These are phyloP conservation scores for Debaryomyces tyrocola DNA, from an alignment of 805 yeast species.

Conservation along the genomic window DNA sequence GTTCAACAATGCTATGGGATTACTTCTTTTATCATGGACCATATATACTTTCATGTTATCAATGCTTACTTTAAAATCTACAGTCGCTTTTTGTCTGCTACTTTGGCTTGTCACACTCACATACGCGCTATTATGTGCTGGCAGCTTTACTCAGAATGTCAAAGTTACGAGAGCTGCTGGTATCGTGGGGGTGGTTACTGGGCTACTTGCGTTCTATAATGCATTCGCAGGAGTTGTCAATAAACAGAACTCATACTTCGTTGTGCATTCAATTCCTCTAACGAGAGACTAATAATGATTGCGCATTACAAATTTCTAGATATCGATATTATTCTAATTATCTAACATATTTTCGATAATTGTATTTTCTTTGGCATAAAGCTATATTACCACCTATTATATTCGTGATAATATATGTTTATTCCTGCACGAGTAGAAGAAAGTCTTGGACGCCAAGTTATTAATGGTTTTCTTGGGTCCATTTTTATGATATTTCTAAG, in stretches of 20 bases:
- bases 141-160: conserved; percentile 26
- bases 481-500: too few species aligned
- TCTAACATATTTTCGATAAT: too few species aligned
- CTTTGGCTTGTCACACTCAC: conserved; percentile 32
- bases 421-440: too few species aligned
- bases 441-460: too few species aligned
- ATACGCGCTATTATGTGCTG: conserved; percentile 35
- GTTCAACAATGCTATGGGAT: conserved; percentile 31
- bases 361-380: too few species aligned
- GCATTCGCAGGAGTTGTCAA: conserved; percentile 41
- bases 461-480: too few species aligned
- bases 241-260: conserved; percentile 33
- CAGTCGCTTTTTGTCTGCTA: conserved; percentile 34
- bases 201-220: conserved; percentile 39
- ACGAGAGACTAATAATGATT: conserved; percentile 2
- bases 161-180: conserved; percentile 39
- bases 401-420: too few species aligned
- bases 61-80: conserved; percentile 37
- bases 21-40: conserved; percentile 40
- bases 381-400: too few species aligned
- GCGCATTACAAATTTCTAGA: neutral
- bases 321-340: too few species aligned
- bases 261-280: conserved; percentile 28
- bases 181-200: conserved; percentile 39
- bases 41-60: conserved; percentile 37